Evolutionary conservation across 2,329 filamentous ascomycete genomes (phyloP).

Genomic region (Leptographium wingfieldii): DNA sequence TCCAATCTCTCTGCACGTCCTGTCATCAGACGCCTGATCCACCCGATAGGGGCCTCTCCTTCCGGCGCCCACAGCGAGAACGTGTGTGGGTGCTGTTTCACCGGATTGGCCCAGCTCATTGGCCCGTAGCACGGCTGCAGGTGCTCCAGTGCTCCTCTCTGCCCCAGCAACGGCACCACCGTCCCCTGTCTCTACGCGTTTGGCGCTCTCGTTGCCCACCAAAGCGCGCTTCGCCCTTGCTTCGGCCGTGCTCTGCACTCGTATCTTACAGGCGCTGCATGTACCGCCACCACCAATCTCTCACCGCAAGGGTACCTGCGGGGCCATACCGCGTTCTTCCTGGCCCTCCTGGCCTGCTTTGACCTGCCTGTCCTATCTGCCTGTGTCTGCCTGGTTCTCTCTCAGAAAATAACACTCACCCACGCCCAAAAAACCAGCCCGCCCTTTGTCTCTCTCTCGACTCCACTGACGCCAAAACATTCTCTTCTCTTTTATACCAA

Average conservation of each 20-base stretch:
- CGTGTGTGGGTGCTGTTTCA: neutral
- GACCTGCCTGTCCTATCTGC: too few species aligned
- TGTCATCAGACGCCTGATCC: neutral
- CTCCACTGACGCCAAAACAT: slow-evolving; percentile 16
- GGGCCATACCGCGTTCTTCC: neutral
- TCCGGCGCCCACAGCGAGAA: neutral
- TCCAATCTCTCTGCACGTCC: slow-evolving; percentile 1
- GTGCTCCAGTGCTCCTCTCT: neutral
- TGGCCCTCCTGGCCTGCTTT: neutral
- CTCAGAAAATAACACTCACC: neutral
- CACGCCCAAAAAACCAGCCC: neutral
- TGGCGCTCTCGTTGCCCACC: neutral
- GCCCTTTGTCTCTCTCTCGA: slow-evolving; percentile 1
- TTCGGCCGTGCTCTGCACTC: neutral
- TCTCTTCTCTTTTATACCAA: slow-evolving; percentile 13
- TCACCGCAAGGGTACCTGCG: neutral
- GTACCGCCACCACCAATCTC: neutral
- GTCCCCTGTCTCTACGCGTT: neutral
- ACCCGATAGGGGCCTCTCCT: neutral
- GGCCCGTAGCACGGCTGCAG: neutral
- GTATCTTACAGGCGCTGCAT: neutral
- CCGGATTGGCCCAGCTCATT: neutral
- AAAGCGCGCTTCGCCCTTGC: slow-evolving; percentile 1
- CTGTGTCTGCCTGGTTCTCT: neutral
- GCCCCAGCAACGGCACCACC: slow-evolving; percentile 3